Evolutionary conservation across 805 yeast species (phyloP), one percentile per base, ranked within the genome.

Genomic region (Candida namnaoensis): DNA sequence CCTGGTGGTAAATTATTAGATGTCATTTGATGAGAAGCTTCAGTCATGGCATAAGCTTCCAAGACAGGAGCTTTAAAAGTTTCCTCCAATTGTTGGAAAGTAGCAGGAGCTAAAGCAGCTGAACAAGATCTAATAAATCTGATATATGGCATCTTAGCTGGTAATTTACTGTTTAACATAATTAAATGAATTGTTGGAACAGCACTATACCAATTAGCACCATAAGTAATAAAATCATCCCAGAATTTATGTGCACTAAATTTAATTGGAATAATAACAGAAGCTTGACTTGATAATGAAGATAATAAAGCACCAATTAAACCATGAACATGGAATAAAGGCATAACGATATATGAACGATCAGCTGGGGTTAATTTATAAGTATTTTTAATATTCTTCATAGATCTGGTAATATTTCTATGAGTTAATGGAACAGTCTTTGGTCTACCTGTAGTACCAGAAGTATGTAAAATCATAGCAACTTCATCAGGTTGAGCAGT

Each of bases 11-110:
- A 60, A 48, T 74, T 71, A 58, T 82, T 82, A 3, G 88, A 80
- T 10, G 85, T 77, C 80, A 82, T 82, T 58, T 82, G 88, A 57
- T 82, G 88, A n/a, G 85, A 71, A 1, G 86, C 86, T 55, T 82
- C 90, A 2, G 88, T 82, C 87, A 82, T 81, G 5, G 88, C 88
- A 53, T 82, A 82, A 0, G 88, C 88, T 57, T 82, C 90, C 13
- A 81, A 54, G 0, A 82, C 88, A 1, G 88, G 88, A 0, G 85
- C 82, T 8, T 71, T 62, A 57, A 82, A 76, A 28, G 69, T 65
- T 38, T 61, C 45, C 50, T 82, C 88, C 38, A 82, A 64, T 55
- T 71, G 68, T 41, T 65, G 65, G 64, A 82, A 74, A 6, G 79
- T 78, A 1, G 78, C 58, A 2, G 87, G 86, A 1, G 88, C 85